Evolutionary conservation across 2,329 filamentous ascomycete species (phyloP), one percentile per base, ranked within the genome.

Genomic region (Knufia fluminis): DNA sequence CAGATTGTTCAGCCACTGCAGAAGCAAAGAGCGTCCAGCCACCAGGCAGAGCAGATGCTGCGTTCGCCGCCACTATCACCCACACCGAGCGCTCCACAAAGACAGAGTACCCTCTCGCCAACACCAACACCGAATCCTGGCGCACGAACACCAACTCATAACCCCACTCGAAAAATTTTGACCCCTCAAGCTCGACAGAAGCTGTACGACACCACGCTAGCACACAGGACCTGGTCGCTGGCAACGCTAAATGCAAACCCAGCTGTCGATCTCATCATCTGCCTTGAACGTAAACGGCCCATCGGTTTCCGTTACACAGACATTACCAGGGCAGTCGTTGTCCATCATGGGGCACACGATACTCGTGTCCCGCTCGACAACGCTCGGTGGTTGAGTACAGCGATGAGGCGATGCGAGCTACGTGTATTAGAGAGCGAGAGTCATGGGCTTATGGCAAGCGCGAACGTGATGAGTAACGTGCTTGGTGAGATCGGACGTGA

Each of bases 271-370:
- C 71, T 98, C 16, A 73, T 98, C 1, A 86, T 96, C 4, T 98
- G 92, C 63, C 75, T 98, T 1, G 92, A 98, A 66, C 81, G 92
- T 19, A 79, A 86, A 23, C 88, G 94, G 60, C 82, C 86, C 0
- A 95, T 98, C 59, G 92, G 92, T 0, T 98, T 98, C 70, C 82
- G 90, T 44, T 98, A 98, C 63, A 91, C 95, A 16, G 92, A 98
- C 63, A 95, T 98, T 57, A 94, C 85, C 4, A 80, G 89, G 7
- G 80, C 87, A 0, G 86, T 97, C 0, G 84, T 96, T 20, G 95
- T 98, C 56, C 91, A 96, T 61, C 92, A 98, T 64, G 92, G 92
- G 32, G 87, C 81, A 61, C 82, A 86, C 59, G 92, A 98, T 62
- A 89, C 85, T 4, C 79, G 92, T 20, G 92, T 98, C 1, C 92